Percentiles rank a stretch among this genome's conserved stretches.
Evolutionary conservation across 2,329 filamentous ascomycete genomes (phyloP).

Genomic region (Ophiocordyceps camponoti-floridani): DNA sequence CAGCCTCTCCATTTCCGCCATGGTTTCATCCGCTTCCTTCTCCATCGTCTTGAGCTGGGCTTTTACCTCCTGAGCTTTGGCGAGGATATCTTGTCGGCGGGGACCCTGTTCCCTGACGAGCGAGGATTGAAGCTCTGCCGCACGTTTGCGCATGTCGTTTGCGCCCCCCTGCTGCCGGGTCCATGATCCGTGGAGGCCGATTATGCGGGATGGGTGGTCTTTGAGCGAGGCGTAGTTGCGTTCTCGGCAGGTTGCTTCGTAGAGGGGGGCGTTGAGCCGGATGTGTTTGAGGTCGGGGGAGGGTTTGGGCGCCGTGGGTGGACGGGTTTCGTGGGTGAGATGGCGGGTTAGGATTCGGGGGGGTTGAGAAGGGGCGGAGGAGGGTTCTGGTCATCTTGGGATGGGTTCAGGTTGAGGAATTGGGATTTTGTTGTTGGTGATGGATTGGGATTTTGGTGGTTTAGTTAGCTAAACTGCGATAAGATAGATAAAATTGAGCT

Average conservation of each 20-base stretch:
- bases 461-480: too few relatives aligned
- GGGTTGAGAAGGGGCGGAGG: too few relatives aligned
- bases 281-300: slow-evolving; percentile 78
- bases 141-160: too few relatives aligned
- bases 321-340: slow-evolving; percentile 18
- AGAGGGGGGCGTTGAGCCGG: slow-evolving; percentile 62
- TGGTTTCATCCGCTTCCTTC: slow-evolving; percentile 39
- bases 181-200: slow-evolving; percentile 36
- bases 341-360: background rate
- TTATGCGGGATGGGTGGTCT: slow-evolving; percentile 36
- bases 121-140: too few relatives aligned
- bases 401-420: too few relatives aligned
- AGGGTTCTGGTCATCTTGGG: too few relatives aligned
- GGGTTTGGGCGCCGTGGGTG: slow-evolving; percentile 60
- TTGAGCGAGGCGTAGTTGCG: slow-evolving; percentile 57
- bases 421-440: too few relatives aligned
- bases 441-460: too few relatives aligned
- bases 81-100: slow-evolving; percentile 33
- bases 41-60: slow-evolving; percentile 40
- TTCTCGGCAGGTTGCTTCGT: slow-evolving; percentile 67
- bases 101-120: too few relatives aligned
- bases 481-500: too few relatives aligned
- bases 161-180: slow-evolving; percentile 37
- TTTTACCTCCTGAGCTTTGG: slow-evolving; percentile 49
- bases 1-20: slow-evolving; percentile 50